Percentiles rank a stretch among this genome's conserved stretches.
Evolutionary conservation across 257 asterid species (phyloP).

Genomic region (Ilex aquifolium): DNA sequence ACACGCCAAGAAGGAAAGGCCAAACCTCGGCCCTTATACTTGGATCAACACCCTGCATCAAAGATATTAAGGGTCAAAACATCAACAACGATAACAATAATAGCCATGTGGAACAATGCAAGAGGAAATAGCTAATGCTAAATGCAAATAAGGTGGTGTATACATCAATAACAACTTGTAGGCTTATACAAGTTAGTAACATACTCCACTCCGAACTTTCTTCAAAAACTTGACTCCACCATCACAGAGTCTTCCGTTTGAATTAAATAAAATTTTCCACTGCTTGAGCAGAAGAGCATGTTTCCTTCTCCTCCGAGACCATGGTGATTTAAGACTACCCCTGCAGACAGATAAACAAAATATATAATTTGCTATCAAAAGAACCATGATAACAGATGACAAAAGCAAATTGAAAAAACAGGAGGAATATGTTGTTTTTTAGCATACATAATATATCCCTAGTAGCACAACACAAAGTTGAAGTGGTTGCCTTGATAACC

Average conservation of each 20-base stretch:
- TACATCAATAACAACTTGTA: neutral
- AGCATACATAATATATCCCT: too few species aligned
- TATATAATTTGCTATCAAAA: constrained; percentile 13
- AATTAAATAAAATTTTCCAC: constrained; percentile 70
- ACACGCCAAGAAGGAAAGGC: constrained; percentile 95
- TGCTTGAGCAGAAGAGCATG: constrained; percentile 61
- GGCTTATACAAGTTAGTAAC: constrained; percentile 12
- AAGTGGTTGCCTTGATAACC: too few species aligned
- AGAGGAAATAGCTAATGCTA: neutral
- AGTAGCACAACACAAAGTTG: too few species aligned
- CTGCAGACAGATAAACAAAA: constrained; percentile 25
- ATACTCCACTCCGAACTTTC: constrained; percentile 84
- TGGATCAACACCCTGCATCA: constrained; percentile 88
- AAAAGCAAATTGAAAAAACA: too few species aligned
- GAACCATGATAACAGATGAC: neutral
- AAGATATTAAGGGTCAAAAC: neutral
- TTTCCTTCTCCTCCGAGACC: constrained; percentile 86
- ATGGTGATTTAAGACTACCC: constrained; percentile 80
- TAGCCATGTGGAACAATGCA: neutral
- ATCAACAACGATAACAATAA: neutral
- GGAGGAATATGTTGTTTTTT: too few species aligned
- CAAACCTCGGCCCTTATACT: constrained; percentile 83
- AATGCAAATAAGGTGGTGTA: neutral
- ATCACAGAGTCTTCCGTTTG: constrained; percentile 62
- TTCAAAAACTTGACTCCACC: constrained; percentile 86